Percentiles rank a stretch among this genome's conserved stretches.
These are phyloP conservation scores for Tubosaeta sp. DNA, from an alignment of 768 basidiomycete species.

Conservation along the genomic window DNA sequence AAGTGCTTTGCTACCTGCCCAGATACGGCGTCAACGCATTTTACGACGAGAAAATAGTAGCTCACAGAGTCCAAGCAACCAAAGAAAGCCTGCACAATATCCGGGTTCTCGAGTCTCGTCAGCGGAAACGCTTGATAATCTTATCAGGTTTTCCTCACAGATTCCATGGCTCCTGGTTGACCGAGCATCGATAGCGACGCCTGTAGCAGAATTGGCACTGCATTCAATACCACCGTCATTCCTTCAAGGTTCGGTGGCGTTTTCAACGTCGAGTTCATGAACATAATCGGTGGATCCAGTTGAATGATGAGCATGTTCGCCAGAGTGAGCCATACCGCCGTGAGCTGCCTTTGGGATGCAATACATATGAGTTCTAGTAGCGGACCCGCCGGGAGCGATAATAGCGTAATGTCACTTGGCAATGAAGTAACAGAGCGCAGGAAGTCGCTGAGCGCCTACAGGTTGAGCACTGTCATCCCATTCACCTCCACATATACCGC, in stretches of 20 bases:
- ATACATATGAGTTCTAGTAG: constrained; percentile 74
- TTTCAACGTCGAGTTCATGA: constrained; percentile 41
- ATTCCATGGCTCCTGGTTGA: constrained; percentile 62
- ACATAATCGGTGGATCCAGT: constrained; percentile 63
- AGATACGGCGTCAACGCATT: background rate
- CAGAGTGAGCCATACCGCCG: constrained; percentile 80
- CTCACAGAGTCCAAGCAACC: constrained; percentile 71
- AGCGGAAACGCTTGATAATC: background rate
- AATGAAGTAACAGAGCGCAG: constrained; percentile 84
- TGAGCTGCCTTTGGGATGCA: constrained; percentile 67
- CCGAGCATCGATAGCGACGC: constrained; percentile 51
- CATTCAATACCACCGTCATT: constrained; percentile 49
- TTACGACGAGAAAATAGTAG: constrained; percentile 3
- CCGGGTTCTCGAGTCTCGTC: constrained; percentile 64
- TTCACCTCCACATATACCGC: background rate
- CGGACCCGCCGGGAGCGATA: constrained; percentile 79
- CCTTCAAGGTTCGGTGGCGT: constrained; percentile 52
- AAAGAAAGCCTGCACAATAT: constrained; percentile 88
- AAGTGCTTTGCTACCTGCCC: constrained; percentile 53
- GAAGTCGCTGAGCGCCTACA: constrained; percentile 73
- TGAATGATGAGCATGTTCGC: constrained; percentile 78
- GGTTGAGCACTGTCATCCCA: constrained; percentile 1
- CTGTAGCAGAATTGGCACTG: constrained; percentile 55
- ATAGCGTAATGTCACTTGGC: constrained; percentile 68
- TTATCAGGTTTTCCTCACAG: constrained; percentile 40